Conservation (phyloP, 345 rosid species). For the Syzygium oleosum region DNA sequence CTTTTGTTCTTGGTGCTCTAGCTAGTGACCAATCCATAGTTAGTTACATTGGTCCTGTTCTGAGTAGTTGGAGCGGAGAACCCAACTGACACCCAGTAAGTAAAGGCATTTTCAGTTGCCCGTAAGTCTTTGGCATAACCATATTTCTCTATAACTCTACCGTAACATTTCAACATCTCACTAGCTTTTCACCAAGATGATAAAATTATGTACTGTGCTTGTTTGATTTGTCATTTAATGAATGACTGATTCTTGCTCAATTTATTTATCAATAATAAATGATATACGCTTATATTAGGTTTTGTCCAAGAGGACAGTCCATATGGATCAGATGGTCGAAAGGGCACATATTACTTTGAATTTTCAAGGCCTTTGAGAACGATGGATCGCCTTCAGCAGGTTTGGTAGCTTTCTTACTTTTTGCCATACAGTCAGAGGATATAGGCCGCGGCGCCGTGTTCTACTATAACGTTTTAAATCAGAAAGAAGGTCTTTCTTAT, state of each 20-base stretch:
- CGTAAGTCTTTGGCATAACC: neutral
- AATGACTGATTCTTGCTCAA: neutral
- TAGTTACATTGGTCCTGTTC: neutral
- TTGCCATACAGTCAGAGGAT: neutral
- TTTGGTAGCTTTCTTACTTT: constrained; percentile 11
- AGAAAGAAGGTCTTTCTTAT: neutral
- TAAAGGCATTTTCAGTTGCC: neutral
- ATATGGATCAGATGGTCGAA: constrained; percentile 50
- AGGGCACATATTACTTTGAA: constrained; percentile 81
- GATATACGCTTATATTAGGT: constrained; percentile 23
- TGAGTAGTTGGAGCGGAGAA: neutral
- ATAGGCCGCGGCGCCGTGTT: neutral
- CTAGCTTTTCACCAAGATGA: neutral
- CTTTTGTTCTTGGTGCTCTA: neutral
- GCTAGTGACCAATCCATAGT: neutral
- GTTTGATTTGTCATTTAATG: neutral
- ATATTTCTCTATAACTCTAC: neutral
- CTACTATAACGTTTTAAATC: neutral
- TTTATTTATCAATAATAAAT: neutral
- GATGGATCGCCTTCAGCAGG: constrained; percentile 90
- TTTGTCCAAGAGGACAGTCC: constrained; percentile 90
- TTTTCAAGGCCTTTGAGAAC: constrained; percentile 92
- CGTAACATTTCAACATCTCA: neutral
- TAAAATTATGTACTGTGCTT: neutral
- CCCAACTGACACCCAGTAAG: neutral